Base-by-base conservation (phyloP, 306 rosid genomes). In the Cucurbita maxima region DNA sequence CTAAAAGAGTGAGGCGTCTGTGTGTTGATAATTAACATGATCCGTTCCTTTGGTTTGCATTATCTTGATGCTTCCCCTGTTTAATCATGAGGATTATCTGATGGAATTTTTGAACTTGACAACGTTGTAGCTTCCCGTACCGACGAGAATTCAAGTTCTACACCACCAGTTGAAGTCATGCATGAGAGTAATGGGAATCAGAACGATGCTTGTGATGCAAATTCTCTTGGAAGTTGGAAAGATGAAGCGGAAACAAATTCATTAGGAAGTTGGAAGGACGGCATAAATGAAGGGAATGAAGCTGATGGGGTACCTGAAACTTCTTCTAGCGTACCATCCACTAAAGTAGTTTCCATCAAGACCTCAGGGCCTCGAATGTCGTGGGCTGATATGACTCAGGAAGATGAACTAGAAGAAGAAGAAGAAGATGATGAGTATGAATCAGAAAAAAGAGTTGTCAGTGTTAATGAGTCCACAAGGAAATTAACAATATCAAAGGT, bases 381-480 rank as follows among this genome's bases (percentile, higher is more conserved):
- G n/a, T 95, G 99, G 99, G 99, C 99, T 3, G 99, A 95, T 75
- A 95, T 95, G 96, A 96, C 87, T 4, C 96, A 88, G 70, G 98
- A 94, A 74, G 96, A 94, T 34, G 98, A 91, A 77, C 86, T 91
- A 12, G 92, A 75, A 75, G 86, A 75, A 75, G 86, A 63, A 36
- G 97, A 86, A 25, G 87, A 74, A 70, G 84, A 81, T 73, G 89
- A 76, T 73, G 89, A 76, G 18, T 61, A 16, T 7, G 77, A 66
- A 45, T 41, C 56, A 4, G 76, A 40, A 48, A 83, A 82, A 71
- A 76, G 81, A 43, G 3, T 59, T 58, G 91, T 80, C 53, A 62
- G 55, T 79, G 83, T 82, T 8, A 82, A 80, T 76, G 62, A 68
- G 64, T 55, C 81, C 3, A 57, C 79, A 6, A 82, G 82, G 59